Base-by-base conservation (phyloP, 805 yeast species). In the Kazachstania kunashirensis region DNA sequence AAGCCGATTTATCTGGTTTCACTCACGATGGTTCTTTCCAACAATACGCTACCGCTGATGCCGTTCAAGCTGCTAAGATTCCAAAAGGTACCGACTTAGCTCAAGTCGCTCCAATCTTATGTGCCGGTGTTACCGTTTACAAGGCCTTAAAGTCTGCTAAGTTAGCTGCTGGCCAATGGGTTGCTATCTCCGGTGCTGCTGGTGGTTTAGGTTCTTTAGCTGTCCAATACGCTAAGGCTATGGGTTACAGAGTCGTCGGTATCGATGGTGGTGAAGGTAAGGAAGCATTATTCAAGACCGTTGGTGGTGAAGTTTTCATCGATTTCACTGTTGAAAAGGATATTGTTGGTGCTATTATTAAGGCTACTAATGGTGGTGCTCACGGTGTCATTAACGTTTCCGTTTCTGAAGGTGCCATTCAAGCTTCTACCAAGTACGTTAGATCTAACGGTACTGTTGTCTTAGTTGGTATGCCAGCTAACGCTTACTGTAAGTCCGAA, bases 171-270 rank as follows among this genome's bases (percentile, higher is more conserved):
- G 86, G 89, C 54, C 75, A 80, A 60, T 79, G 80, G 79, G 81
- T 78, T 47, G 74, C 76, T 42, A 66, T 80, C 42, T 75, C 84
- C 39, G 88, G 89, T 65, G 86, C 85, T 44, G 83, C 76, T 60
- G 88, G 88, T 59, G 88, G 89, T 55, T 70, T 80, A 60, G 89
- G 88, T 54, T 66, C 84, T 27, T 62, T 80, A 46, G 85, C 84
- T 38, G 66, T 79, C 50, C 86, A 80, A 64, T 80, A 77, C 62
- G 86, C 84, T 44, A 70, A 62, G 49, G 84, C 84, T 43, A 73
- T 79, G 81, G 89, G 88, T 52, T 67, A 66, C 62, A 71, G 72
- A 66, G 83, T 79, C 32, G 49, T 79, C 25, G 85, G 73, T 47
- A 77, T 80, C 48, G 88, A 80, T 55, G 84, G 83, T 59, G 84